Evolutionary conservation across 225 moss, liverwort and hornwort genomes (phyloP).

Genomic region (Pleurozium schreberi): DNA sequence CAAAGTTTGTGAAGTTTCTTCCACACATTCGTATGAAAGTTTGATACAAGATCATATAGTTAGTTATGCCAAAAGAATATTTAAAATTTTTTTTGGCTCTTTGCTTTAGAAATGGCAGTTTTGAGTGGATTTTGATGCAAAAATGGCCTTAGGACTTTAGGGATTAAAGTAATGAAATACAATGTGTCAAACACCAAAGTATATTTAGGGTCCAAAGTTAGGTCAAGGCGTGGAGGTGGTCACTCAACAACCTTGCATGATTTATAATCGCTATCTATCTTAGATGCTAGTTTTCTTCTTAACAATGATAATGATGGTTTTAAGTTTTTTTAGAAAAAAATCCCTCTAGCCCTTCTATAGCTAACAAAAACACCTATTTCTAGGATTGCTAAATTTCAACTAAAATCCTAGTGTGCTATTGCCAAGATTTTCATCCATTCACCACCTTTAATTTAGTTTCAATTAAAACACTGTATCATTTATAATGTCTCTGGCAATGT

Average conservation of each 20-base stretch:
- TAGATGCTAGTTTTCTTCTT: neutral
- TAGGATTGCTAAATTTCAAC: neutral
- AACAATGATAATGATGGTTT: neutral
- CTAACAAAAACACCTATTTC: neutral
- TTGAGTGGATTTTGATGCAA: too few species aligned
- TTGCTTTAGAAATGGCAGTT: too few species aligned
- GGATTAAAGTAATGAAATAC: neutral
- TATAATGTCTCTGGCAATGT: too few species aligned
- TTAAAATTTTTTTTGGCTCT: too few species aligned
- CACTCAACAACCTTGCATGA: neutral
- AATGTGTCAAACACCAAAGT: neutral
- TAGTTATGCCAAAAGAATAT: too few species aligned
- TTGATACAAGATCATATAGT: too few species aligned
- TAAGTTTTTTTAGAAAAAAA: too few species aligned
- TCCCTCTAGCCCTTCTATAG: neutral
- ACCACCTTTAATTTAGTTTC: neutral
- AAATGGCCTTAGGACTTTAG: too few species aligned
- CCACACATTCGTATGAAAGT: too few species aligned
- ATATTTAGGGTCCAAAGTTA: neutral
- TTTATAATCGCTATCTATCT: neutral
- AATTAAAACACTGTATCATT: neutral
- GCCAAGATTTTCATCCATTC: neutral
- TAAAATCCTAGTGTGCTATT: too few species aligned
- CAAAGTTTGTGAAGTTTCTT: too few species aligned
- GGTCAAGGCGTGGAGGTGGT: accelerated